These are phyloP conservation scores for Maudiozyma turicensis DNA, from an alignment of 805 yeast genomes.

Conservation along the genomic window DNA sequence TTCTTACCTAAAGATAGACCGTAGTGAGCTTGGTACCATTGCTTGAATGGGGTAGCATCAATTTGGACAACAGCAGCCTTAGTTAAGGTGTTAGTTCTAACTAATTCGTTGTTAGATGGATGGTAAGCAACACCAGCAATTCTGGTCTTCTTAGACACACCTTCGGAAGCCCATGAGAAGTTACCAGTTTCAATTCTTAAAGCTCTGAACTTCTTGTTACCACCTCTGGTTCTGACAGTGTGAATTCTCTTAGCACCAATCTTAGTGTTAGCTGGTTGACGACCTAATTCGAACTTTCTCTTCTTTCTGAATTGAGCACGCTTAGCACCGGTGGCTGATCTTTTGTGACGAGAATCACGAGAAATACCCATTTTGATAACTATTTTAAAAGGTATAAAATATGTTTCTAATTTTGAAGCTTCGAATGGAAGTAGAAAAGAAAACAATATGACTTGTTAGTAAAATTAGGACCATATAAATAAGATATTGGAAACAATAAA, in stretches of 20 bases:
- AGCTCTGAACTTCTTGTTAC: slow-evolving; percentile 99
- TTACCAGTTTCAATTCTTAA: slow-evolving; percentile 97
- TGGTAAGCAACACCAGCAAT: slow-evolving; percentile 96
- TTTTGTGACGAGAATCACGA: slow-evolving; percentile 99
- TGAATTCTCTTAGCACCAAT: slow-evolving; percentile 98
- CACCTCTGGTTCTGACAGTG: slow-evolving; percentile 99
- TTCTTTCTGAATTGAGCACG: slow-evolving; percentile 99
- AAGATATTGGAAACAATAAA: too few relatives aligned
- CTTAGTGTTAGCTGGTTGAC: slow-evolving; percentile 99
- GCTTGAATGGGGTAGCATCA: slow-evolving; percentile 99
- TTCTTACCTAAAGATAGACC: slow-evolving; percentile 90
- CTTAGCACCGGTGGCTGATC: slow-evolving; percentile 99
- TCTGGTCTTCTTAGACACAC: slow-evolving; percentile 98
- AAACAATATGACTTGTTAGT: neutral
- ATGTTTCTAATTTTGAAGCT: too few relatives aligned
- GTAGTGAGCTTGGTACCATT: slow-evolving; percentile 98
- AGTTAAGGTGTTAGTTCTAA: slow-evolving; percentile 99
- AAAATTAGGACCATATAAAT: neutral
- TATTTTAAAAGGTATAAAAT: slow-evolving; percentile 3
- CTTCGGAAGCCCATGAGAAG: slow-evolving; percentile 99
- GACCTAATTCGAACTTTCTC: slow-evolving; percentile 99
- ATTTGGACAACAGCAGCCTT: slow-evolving; percentile 98
- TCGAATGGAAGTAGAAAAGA: too few relatives aligned
- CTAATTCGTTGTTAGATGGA: slow-evolving; percentile 99
- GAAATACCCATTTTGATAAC: slow-evolving; percentile 91